Conservation (phyloP, 75 land plant genomes). For the Chamaecyparis obtusa region DNA sequence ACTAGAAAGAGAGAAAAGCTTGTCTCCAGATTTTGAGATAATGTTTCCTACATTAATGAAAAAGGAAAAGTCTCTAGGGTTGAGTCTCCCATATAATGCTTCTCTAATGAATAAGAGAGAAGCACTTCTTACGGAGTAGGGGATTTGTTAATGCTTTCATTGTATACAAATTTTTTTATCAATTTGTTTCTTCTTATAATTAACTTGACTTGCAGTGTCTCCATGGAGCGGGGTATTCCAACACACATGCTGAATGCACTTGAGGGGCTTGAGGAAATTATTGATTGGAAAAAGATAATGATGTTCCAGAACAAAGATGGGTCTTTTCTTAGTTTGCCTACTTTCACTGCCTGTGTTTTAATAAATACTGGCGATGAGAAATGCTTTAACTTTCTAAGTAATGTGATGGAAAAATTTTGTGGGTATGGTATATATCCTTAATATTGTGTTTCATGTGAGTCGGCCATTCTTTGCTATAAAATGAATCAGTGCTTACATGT, state of each 20-base stretch:
- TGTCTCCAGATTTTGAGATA: too few relatives aligned
- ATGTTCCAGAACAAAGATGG: constrained; percentile 68
- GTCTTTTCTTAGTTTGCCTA: constrained; percentile 18
- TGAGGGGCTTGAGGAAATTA: constrained; percentile 66
- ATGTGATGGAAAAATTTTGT: constrained; percentile 49
- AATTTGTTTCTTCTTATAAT: too few relatives aligned
- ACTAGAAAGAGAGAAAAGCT: too few relatives aligned
- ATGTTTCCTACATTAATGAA: too few relatives aligned
- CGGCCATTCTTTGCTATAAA: constrained; percentile 19
- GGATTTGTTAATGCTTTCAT: too few relatives aligned
- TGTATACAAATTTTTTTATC: too few relatives aligned
- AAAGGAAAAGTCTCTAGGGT: too few relatives aligned
- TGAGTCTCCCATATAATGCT: too few relatives aligned
- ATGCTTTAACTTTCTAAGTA: constrained; percentile 63
- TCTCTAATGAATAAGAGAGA: too few relatives aligned
- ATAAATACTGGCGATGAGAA: constrained; percentile 64
- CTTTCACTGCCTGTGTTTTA: constrained; percentile 86
- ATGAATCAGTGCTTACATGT: constrained; percentile 17
- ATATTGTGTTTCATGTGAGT: not conserved
- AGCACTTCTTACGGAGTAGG: too few relatives aligned
- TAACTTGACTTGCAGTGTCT: too few relatives aligned
- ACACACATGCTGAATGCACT: constrained; percentile 78
- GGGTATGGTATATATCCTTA: constrained; percentile 53
- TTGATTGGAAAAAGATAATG: constrained; percentile 80
- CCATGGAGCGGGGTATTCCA: constrained; percentile 48